Conservation (phyloP, 2,329 filamentous ascomycete species). For the Magnaporthales sp. region DNA sequence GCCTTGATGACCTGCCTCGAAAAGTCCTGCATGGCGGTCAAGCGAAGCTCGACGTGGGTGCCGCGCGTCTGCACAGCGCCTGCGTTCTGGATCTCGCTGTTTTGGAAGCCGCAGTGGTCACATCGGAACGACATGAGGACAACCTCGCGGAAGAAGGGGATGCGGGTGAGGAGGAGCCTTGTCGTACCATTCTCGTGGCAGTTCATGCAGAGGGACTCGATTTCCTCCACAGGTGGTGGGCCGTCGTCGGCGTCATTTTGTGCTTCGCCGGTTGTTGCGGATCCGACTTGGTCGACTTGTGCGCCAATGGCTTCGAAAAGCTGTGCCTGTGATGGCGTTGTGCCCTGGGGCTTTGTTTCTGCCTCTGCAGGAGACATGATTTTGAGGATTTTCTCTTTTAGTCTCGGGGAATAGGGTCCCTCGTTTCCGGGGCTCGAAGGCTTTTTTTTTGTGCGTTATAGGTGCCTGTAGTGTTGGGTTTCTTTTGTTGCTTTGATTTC, state of each 20-base stretch:
- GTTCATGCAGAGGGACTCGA: constrained; percentile 81
- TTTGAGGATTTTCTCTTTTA: neutral
- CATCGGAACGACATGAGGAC: constrained; percentile 96
- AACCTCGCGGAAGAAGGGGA: constrained; percentile 95
- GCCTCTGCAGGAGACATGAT: constrained; percentile 22
- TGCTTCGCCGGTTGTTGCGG: constrained; percentile 15
- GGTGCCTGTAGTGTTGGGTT: neutral
- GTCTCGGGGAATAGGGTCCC: neutral
- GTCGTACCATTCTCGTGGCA: constrained; percentile 80
- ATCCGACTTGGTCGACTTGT: constrained; percentile 44
- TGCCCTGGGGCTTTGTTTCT: constrained; percentile 16
- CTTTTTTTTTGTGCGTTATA: neutral
- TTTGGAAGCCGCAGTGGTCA: constrained; percentile 78
- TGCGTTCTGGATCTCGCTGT: constrained; percentile 90
- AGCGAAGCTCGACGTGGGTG: constrained; percentile 70
- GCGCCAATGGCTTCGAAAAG: constrained; percentile 56
- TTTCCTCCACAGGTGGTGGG: constrained; percentile 52
- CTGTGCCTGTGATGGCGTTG: constrained; percentile 31
- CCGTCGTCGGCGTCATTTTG: constrained; percentile 33
- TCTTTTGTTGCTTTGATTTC: neutral
- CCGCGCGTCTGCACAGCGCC: constrained; percentile 88
- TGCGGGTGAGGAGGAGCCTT: constrained; percentile 77
- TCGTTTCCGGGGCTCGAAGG: too few species aligned
- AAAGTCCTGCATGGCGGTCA: constrained; percentile 67
- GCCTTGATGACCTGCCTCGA: constrained; percentile 86